These are phyloP conservation scores for Metschnikowia cubensis DNA, from an alignment of 805 yeast genomes.

Conservation along the genomic window DNA sequence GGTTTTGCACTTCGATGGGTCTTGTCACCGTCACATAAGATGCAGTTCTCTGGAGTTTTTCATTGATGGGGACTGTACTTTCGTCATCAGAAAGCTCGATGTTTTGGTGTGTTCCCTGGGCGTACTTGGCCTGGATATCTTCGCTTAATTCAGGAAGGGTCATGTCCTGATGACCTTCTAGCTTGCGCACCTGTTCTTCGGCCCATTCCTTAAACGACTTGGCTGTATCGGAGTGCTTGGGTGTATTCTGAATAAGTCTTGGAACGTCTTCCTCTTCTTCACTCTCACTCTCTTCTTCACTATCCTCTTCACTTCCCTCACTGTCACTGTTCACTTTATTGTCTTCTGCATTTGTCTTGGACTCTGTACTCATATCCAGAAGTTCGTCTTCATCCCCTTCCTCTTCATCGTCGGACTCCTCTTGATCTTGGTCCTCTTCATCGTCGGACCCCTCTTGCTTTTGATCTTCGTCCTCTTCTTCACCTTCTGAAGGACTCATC, in stretches of 20 bases:
- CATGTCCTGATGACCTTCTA: slow-evolving; percentile 51
- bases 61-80: slow-evolving; percentile 54
- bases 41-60: slow-evolving; percentile 52
- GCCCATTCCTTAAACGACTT: slow-evolving; percentile 87
- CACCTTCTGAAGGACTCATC: slow-evolving; percentile 11
- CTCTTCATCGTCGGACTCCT: too few relatives aligned
- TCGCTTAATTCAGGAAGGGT: slow-evolving; percentile 45
- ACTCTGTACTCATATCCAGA: background rate
- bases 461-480: slow-evolving; percentile 3
- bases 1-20: slow-evolving; percentile 58
- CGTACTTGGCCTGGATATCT: slow-evolving; percentile 40
- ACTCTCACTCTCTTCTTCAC: slow-evolving; percentile 27
- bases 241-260: slow-evolving; percentile 34
- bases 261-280: slow-evolving; percentile 30
- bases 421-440: too few relatives aligned
- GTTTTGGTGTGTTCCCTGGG: slow-evolving; percentile 70
- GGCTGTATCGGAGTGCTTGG: slow-evolving; percentile 42
- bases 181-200: slow-evolving; percentile 58
- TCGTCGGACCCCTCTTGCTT: too few relatives aligned
- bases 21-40: slow-evolving; percentile 67
- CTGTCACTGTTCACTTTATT: background rate
- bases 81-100: slow-evolving; percentile 49
- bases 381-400: too few relatives aligned
- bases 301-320: slow-evolving; percentile 12
- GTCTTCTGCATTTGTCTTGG: slow-evolving; percentile 5